Evolutionary conservation across 495 filamentous ascomycete species (phyloP).

Genomic region (Pyrenula massariospora): DNA sequence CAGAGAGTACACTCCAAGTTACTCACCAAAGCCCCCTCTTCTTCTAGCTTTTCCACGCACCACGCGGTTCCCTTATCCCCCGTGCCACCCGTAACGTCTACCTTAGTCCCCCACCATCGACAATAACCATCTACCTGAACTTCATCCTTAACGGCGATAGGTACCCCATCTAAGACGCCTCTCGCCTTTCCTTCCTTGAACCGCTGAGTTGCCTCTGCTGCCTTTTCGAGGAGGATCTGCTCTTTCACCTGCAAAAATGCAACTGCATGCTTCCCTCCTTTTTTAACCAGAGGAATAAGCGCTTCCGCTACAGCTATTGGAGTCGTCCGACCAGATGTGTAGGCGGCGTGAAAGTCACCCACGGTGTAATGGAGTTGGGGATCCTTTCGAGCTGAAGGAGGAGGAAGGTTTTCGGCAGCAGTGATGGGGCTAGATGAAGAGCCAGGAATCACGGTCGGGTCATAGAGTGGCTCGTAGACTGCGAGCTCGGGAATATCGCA

Average conservation of each 20-base stretch:
- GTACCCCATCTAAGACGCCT: conserved; percentile 69
- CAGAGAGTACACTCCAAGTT: too few species aligned
- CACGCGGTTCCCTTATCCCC: conserved; percentile 48
- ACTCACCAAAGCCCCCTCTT: conserved; percentile 70
- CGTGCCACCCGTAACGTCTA: conserved; percentile 31
- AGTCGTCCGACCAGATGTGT: conserved; percentile 53
- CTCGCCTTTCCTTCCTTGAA: conserved; percentile 53
- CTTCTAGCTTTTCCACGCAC: conserved; percentile 64
- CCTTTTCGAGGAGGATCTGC: conserved; percentile 52
- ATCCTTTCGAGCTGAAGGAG: conserved; percentile 18
- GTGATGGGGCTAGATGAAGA: conserved; percentile 16
- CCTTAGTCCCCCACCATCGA: conserved; percentile 47
- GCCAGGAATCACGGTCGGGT: conserved; percentile 76
- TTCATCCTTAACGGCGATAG: conserved; percentile 80
- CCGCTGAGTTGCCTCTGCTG: conserved; percentile 56
- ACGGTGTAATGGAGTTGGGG: conserved; percentile 48
- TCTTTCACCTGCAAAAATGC: conserved; percentile 55
- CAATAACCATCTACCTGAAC: conserved; percentile 63
- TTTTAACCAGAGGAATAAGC: conserved; percentile 56
- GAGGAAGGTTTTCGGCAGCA: conserved; percentile 11
- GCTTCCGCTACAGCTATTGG: conserved; percentile 59
- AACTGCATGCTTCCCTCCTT: conserved; percentile 52
- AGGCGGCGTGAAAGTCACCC: conserved; percentile 67
- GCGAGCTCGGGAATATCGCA: conserved; percentile 46
- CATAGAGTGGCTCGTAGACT: conserved; percentile 51